Evolutionary conservation across 345 rosid species (phyloP).

Genomic region (Litchi chinensis): DNA sequence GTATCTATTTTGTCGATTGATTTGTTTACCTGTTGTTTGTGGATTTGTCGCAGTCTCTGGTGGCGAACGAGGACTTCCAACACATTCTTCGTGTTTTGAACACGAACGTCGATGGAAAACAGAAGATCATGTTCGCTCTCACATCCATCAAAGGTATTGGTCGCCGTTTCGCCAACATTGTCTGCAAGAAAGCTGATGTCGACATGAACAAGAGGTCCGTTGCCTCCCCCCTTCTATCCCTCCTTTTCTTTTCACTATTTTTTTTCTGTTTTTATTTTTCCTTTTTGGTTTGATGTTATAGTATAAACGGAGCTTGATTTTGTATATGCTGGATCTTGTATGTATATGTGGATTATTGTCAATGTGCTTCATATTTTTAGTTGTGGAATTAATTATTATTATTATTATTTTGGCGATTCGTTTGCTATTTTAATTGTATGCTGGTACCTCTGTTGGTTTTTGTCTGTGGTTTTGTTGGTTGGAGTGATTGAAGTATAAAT

Average conservation of each 20-base stretch:
- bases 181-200: slow-evolving; percentile 51
- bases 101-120: slow-evolving; percentile 36
- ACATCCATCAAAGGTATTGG: slow-evolving; percentile 49
- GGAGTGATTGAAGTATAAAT: background rate
- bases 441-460: background rate
- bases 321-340: background rate
- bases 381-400: too few species aligned
- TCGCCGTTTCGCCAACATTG: slow-evolving; percentile 44
- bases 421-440: too few species aligned
- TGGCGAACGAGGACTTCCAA: slow-evolving; percentile 44
- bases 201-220: slow-evolving; percentile 47
- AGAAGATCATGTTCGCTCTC: slow-evolving; percentile 44
- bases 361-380: background rate
- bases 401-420: too few species aligned
- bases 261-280: background rate
- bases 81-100: slow-evolving; percentile 45
- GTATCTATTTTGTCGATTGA: background rate
- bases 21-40: background rate
- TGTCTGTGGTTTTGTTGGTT: background rate
- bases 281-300: background rate
- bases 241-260: background rate
- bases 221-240: background rate
- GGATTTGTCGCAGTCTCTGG: slow-evolving; percentile 36
- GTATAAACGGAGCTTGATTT: background rate
- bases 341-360: background rate